Percentiles rank a stretch among this genome's conserved stretches.
phyloP scores from a whole-genome alignment of 306 rosid genomes.

The Prunus salicina region DNA sequence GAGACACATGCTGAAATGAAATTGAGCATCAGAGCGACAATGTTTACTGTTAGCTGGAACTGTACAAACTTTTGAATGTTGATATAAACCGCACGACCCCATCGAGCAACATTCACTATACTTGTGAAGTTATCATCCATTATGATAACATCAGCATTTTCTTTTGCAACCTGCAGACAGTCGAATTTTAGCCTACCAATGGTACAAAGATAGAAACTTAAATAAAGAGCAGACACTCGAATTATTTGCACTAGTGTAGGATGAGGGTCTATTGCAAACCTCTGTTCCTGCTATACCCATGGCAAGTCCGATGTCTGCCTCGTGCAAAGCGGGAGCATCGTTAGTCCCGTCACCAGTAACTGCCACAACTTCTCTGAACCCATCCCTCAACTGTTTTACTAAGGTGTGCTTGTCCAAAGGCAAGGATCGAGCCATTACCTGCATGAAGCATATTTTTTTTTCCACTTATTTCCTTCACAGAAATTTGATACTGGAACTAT shows the following conservation, averaged over 20 bases:
- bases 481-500: not conserved
- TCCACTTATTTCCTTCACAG: not conserved
- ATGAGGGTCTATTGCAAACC: slow-evolving; percentile 43
- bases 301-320: slow-evolving; percentile 92
- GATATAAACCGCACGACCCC: slow-evolving; percentile 91
- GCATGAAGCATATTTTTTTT: not conserved
- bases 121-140: slow-evolving; percentile 88
- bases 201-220: not conserved
- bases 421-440: slow-evolving; percentile 96
- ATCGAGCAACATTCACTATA: slow-evolving; percentile 71
- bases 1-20: slow-evolving; percentile 73
- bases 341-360: slow-evolving; percentile 96
- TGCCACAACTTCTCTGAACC: slow-evolving; percentile 75
- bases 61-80: slow-evolving; percentile 94
- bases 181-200: not conserved
- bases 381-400: slow-evolving; percentile 60
- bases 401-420: slow-evolving; percentile 89
- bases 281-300: slow-evolving; percentile 99
- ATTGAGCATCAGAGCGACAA: slow-evolving; percentile 86
- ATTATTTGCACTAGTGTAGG: not conserved
- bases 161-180: slow-evolving; percentile 85
- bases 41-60: slow-evolving; percentile 90
- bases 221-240: not conserved
- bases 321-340: slow-evolving; percentile 91
- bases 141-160: slow-evolving; percentile 83